Evolutionary conservation across 2,329 filamentous ascomycete genomes (phyloP), one percentile per base, ranked within the genome.

Genomic region (Beauveria rudraprayagi): DNA sequence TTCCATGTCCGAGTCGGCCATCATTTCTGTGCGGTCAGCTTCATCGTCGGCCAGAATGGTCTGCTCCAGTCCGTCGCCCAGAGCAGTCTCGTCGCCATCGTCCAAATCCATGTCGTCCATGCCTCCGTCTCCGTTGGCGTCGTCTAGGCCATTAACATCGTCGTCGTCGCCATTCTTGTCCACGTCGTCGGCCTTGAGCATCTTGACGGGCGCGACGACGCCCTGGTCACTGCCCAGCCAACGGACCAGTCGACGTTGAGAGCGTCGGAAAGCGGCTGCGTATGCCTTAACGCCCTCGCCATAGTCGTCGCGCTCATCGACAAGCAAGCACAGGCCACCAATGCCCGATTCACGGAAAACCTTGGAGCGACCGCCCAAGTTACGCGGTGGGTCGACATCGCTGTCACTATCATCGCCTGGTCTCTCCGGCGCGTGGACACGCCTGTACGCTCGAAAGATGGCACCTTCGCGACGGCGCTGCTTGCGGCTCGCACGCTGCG

Each of bases 281-380:
- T 90, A 87, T 1, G 83, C 79, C 60, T 81, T 80, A 6, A 85
- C 80, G 71, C 93, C 89, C 71, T 93, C 90, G 48, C 90, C 90
- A 66, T 86, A 89, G 73, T 93, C 90, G 63, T 91, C 87, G 0
- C 79, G 73, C 70, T 92, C 89, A 17, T 76, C 74, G 22, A 75
- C 74, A 0, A 89, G 75, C 37, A 83, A 85, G 57, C 82, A 83
- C 44, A 90, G 79, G 1, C 86, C 90, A n/a, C 80, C 83, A 58
- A 85, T 77, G 7, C 85, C 84, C 63, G 76, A 76, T 68, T 85
- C 82, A 41, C 80, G 77, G 66, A 86, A 86, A 19, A 70, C 62
- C 2, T 70, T 69, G 10, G 69, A 61, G 11, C 68, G 66, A 46
- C 71, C 70, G 1, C 70, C 69, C 30, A 73, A 59, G 64, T 72